phyloP scores from a whole-genome alignment of 495 filamentous ascomycete genomes.

The Neurospora sp. region DNA sequence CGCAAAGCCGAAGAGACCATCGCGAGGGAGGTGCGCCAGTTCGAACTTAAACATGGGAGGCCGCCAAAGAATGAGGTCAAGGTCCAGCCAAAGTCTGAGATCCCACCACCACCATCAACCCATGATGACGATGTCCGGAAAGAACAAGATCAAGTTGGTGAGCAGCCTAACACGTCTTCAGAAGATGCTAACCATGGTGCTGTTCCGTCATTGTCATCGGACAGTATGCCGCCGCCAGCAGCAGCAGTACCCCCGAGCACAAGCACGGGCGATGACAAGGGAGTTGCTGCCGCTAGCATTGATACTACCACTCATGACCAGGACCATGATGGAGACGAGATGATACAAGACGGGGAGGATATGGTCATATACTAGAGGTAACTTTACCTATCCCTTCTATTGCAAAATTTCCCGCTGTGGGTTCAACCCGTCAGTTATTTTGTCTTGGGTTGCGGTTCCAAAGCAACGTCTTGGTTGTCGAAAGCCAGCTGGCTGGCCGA shows the following conservation, averaged over 20 bases:
- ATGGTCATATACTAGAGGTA: conserved; percentile 65
- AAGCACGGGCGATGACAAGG: neutral
- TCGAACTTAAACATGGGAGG: conserved; percentile 13
- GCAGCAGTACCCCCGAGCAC: conserved; percentile 9
- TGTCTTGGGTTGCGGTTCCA: neutral
- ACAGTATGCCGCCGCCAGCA: conserved; percentile 10
- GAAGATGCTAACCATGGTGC: conserved; percentile 32
- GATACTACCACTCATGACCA: conserved; percentile 24
- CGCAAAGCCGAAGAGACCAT: conserved; percentile 35
- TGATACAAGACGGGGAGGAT: conserved; percentile 71
- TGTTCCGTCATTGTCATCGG: conserved; percentile 5
- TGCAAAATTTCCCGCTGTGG: neutral
- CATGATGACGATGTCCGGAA: neutral
- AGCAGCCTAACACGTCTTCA: conserved; percentile 28
- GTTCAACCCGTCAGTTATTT: neutral
- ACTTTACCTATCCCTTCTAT: conserved; percentile 11
- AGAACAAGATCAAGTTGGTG: conserved; percentile 26
- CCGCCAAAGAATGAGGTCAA: neutral
- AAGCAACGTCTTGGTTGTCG: neutral
- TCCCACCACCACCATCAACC: neutral
- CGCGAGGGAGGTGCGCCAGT: conserved; percentile 34
- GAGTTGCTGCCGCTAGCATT: neutral
- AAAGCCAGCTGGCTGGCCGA: neutral
- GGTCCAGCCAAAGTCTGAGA: neutral
- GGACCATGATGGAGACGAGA: conserved; percentile 61